Base-by-base conservation (phyloP, 805 yeast genomes). In the Hemisphaericaspora nanyangensis region DNA sequence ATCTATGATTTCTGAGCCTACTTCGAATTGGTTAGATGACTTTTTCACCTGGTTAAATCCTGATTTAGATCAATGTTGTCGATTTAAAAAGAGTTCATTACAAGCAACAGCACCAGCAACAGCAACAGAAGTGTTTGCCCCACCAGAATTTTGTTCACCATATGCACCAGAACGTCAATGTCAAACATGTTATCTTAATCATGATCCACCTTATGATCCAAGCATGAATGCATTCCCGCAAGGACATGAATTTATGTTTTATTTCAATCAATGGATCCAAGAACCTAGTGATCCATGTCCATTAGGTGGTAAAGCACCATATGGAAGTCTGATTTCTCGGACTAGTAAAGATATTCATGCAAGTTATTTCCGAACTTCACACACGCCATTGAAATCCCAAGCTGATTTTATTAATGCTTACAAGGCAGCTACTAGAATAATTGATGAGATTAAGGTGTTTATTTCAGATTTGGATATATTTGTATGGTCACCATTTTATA, bases 281-380 rank as follows among this genome's bases (percentile, higher is more conserved):
- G 85, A 87, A 18, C 80, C 79, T 2, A 85, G 95, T 41, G 93
- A 85, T 51, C 87, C 91, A 2, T 91, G 99, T 59, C 96, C 98
- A 1, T 65, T 91, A 19, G 98, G 96, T 3, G 99, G 99, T 2
- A 85, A 85, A 53, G 97, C 97, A 0, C 95, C 97, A 0, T 91
- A 91, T 55, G 72, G 85, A 1, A 61, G 69, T 5, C 69, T 89
- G 1, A 64, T 87, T 8, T 62, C 72, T 1, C 68, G 70, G 40
- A 61, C 62, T 22, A 61, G 64, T 1, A 48, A 59, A 0, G 58
- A 58, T 1, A 71, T 88, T 5, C 47, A 54, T 7, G 67, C 91
- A 2, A 77, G 88, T 1, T 71, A 74, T n/a, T 88, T 91, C 64
- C 68, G 98, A 48, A 78, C 91, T 1, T 74, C 85, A 6, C 98